Base-by-base conservation (phyloP, 805 yeast species). In the Suhomyces sp. region DNA sequence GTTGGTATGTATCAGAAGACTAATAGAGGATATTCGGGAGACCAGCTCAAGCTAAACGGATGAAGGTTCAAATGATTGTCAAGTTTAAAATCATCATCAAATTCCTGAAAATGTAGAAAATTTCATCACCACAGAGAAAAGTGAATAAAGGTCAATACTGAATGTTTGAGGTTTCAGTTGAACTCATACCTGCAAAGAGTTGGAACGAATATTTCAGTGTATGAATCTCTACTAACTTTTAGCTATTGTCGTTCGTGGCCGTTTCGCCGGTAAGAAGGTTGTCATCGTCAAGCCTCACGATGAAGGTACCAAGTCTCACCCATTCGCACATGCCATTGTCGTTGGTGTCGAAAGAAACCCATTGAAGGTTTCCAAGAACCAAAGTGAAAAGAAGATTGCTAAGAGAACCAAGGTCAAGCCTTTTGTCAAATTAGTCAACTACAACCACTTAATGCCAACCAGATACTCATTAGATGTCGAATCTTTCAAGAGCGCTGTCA, bases 181-280 rank as follows among this genome's bases (percentile, higher is more conserved):
- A n/a, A n/a, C n/a, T n/a, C n/a, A n/a, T n/a, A n/a, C n/a, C n/a
- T n/a, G n/a, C n/a, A n/a, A n/a, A 25, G 27, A 25, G 27, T 8
- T 25, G 8, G 12, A 25, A 25, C 27, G 6, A 8, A 8, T 25
- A 3, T n/a, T n/a, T n/a, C n/a, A 24, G 25, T 3, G 6, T 24
- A 24, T 24, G 27, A 25, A 25, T 12, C 6, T 6, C 15, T 55
- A 55, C 58, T 55, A 55, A 55, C 58, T 46, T 62, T 47, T 75
- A 88, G 96, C 98, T 83, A 92, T 94, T 82, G 92, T 94, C 78
- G 96, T 92, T 80, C 93, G 98, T 80, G 99, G 99, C 75, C 94
- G 99, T 84, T 93, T 85, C 89, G 99, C 99, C 78, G 99, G 99
- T 85, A 93, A 92, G 89, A 94, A 94, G 88, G 99, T 94, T 66